Evolutionary conservation across 768 basidiomycete species (phyloP).

Genomic region (Rhodotorula kratochvilovae): DNA sequence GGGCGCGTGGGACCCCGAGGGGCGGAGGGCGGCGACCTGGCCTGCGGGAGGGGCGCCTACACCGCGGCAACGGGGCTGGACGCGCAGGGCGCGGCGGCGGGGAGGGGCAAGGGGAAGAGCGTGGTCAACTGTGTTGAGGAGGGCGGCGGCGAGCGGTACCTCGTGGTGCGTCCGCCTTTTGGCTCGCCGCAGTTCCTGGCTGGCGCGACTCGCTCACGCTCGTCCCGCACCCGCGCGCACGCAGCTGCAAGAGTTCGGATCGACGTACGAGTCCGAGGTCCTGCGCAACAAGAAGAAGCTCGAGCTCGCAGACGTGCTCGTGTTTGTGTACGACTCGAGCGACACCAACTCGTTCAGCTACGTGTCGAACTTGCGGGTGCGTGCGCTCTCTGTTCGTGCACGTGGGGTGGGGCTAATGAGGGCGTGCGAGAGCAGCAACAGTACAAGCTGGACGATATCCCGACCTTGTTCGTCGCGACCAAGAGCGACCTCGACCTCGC

Average conservation of each 20-base stretch:
- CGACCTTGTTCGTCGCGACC: conserved; percentile 94
- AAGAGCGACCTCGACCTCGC: conserved; percentile 97
- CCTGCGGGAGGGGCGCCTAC: not conserved
- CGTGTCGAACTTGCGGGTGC: conserved; percentile 87
- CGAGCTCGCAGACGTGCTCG: conserved; percentile 86
- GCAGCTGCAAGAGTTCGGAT: conserved; percentile 95
- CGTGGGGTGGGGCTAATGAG: not conserved
- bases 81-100: not conserved
- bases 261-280: conserved; percentile 86
- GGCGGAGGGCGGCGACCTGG: conserved; percentile 59
- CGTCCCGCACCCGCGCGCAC: too few species aligned
- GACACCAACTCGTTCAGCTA: conserved; percentile 99
- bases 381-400: conserved; percentile 35
- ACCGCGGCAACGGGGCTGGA: not conserved
- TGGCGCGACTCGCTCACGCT: too few species aligned
- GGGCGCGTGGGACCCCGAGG: not conserved
- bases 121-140: conserved; percentile 95
- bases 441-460: conserved; percentile 90
- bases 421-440: conserved; percentile 66
- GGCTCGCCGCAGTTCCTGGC: not conserved
- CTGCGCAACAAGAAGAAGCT: conserved; percentile 83
- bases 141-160: conserved; percentile 87
- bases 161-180: conserved; percentile 66
- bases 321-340: conserved; percentile 94
- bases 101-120: conserved; percentile 54